These are phyloP conservation scores for Calendula officinalis DNA, from an alignment of 129 eudicot species.

Conservation along the genomic window DNA sequence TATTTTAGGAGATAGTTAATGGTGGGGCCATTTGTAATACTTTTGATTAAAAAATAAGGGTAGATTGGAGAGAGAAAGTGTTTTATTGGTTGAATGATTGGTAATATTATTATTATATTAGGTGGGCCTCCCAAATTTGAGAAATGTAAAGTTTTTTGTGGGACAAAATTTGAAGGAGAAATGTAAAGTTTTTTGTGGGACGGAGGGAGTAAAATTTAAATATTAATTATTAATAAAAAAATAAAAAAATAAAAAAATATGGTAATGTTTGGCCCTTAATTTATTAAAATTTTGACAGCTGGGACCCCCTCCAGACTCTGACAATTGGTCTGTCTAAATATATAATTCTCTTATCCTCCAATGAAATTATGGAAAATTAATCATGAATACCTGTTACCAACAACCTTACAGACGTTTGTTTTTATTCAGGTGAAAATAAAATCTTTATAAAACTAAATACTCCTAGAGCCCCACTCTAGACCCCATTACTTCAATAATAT, in stretches of 20 bases:
- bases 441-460: slow-evolving; percentile 12
- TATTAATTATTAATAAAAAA: not conserved
- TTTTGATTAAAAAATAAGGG: too few species aligned
- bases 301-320: slow-evolving; percentile 34
- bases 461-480: slow-evolving; percentile 1
- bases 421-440: slow-evolving; percentile 31
- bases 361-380: slow-evolving; percentile 13
- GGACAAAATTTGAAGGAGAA: too few species aligned
- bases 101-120: too few species aligned
- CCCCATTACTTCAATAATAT: not conserved
- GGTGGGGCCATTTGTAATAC: too few species aligned
- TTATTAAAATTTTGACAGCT: slow-evolving; percentile 28
- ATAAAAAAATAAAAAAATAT: not conserved
- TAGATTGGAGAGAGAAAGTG: too few species aligned
- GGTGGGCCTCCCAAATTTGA: too few species aligned
- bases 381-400: slow-evolving; percentile 30
- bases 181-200: too few species aligned
- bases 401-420: slow-evolving; percentile 24
- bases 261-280: slow-evolving; percentile 19
- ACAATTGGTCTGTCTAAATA: slow-evolving; percentile 27
- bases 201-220: not conserved
- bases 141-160: too few species aligned
- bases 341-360: slow-evolving; percentile 19
- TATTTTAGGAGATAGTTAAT: too few species aligned
- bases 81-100: too few species aligned